A percentile compares a stretch with the other conserved stretches of the same genome.
These are phyloP conservation scores for Metarhizium sp. DNA, from an alignment of 2,329 filamentous ascomycete species.

Conservation along the genomic window DNA sequence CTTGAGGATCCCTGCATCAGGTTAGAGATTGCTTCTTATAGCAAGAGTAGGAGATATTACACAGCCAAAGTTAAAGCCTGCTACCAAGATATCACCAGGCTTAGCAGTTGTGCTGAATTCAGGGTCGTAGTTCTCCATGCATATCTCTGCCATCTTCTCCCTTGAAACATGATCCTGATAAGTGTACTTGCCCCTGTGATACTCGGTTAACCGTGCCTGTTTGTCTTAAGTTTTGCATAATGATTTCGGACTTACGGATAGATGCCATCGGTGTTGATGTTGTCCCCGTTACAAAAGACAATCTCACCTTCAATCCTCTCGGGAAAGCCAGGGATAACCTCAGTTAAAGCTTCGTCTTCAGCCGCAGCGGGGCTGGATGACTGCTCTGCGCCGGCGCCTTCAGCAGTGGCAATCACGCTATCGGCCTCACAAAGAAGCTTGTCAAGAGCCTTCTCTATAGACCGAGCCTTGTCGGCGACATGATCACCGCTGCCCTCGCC, in stretches of 20 bases:
- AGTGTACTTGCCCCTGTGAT: neutral
- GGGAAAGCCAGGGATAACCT: conserved; percentile 79
- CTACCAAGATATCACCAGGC: conserved; percentile 69
- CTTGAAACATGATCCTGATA: conserved; percentile 76
- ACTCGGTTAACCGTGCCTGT: conserved; percentile 45
- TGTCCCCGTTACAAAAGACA: conserved; percentile 53
- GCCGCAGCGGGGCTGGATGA: too few species aligned
- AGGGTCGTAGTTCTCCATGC: conserved; percentile 90
- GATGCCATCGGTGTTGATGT: conserved; percentile 80
- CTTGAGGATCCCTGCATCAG: conserved; percentile 24
- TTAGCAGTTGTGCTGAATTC: conserved; percentile 55
- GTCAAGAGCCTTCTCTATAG: conserved; percentile 59
- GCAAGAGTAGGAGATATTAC: conserved; percentile 45
- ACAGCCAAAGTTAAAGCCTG: conserved; percentile 83
- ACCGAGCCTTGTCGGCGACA: conserved; percentile 37
- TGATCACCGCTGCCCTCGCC: conserved; percentile 61
- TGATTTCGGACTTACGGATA: conserved; percentile 35
- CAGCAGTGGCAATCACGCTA: conserved; percentile 7
- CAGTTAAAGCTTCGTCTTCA: conserved; percentile 7
- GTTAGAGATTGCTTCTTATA: neutral
- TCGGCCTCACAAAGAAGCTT: conserved; percentile 64
- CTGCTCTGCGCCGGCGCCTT: too few species aligned
- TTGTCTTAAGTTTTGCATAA: conserved; percentile 53
- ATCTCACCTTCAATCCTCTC: conserved; percentile 78
- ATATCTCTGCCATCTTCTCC: conserved; percentile 78